These are phyloP conservation scores for Mortierella alpina DNA, from an alignment of 192 early-diverging fungal species.

Conservation along the genomic window DNA sequence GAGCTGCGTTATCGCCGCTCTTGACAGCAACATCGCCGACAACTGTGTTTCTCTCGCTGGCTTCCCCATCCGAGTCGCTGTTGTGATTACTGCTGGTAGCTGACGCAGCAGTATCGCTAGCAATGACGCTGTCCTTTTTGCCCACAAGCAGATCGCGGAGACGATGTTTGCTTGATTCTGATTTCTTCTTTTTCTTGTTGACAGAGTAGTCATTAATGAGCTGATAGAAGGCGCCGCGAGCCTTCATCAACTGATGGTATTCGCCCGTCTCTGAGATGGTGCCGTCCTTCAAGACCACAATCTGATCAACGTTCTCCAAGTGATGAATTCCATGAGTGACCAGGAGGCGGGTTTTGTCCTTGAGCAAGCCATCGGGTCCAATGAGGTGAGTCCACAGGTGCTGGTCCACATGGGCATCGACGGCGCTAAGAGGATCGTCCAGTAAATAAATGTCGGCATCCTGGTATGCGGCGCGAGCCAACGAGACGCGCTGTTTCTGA, in stretches of 20 bases:
- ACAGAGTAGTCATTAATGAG: slow-evolving; percentile 77
- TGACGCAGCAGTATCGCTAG: slow-evolving; percentile 1
- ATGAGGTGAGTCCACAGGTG: slow-evolving; percentile 57
- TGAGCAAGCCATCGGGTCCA: slow-evolving; percentile 84
- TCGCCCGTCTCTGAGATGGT: slow-evolving; percentile 71
- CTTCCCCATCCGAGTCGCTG: slow-evolving; percentile 16
- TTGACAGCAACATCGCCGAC: slow-evolving; percentile 5
- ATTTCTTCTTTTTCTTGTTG: slow-evolving; percentile 38
- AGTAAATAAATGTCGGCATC: slow-evolving; percentile 82
- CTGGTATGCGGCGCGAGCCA: slow-evolving; percentile 84
- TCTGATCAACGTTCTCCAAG: slow-evolving; percentile 71
- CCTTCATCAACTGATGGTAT: slow-evolving; percentile 70
- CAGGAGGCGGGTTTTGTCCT: slow-evolving; percentile 78
- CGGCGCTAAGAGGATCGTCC: slow-evolving; percentile 90
- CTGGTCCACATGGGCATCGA: slow-evolving; percentile 55
- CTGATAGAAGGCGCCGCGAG: slow-evolving; percentile 64
- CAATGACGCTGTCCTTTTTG: neutral
- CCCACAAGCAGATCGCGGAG: slow-evolving; percentile 4
- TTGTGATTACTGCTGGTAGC: slow-evolving; percentile 14
- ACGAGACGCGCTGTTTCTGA: slow-evolving; percentile 86
- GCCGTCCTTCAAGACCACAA: slow-evolving; percentile 79
- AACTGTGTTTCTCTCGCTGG: slow-evolving; percentile 10
- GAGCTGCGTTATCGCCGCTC: neutral
- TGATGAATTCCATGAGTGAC: slow-evolving; percentile 85
- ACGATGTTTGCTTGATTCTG: neutral